Conservation (phyloP, 495 filamentous ascomycete species). For the Aspergillus conjunctus region DNA sequence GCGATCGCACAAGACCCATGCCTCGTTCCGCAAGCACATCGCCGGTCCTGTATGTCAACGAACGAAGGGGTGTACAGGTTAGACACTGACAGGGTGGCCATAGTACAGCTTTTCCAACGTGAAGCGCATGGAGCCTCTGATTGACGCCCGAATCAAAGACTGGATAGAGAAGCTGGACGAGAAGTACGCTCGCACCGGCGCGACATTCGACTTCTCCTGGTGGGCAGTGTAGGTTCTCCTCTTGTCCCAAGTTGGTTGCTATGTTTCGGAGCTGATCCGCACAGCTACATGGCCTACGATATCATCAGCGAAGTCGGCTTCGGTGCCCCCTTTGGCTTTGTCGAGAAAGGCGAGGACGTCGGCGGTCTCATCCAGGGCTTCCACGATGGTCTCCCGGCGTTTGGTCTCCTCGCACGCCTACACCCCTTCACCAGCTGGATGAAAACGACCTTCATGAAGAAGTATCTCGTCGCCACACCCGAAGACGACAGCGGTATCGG, state of each 20-base stretch:
- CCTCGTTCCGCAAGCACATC: conserved; percentile 47
- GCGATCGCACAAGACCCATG: conserved; percentile 50
- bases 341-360: conserved; percentile 59
- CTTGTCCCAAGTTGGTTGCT: no score
- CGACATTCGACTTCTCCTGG: conserved; percentile 53
- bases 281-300: conserved; percentile 59
- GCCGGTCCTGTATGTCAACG: conserved; percentile 39
- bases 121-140: conserved; percentile 55
- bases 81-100: conserved; percentile 22
- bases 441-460: conserved; percentile 55
- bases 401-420: conserved; percentile 52
- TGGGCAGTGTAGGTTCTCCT: conserved; percentile 55
- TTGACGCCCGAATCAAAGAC: conserved; percentile 46
- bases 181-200: conserved; percentile 43
- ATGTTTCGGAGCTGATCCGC: conserved; percentile 14
- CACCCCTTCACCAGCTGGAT: conserved; percentile 57
- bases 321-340: conserved; percentile 62
- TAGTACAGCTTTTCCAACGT: conserved; percentile 55
- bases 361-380: conserved; percentile 56
- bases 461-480: conserved; percentile 55
- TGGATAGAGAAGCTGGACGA: conserved; percentile 49
- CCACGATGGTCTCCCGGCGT: conserved; percentile 50
- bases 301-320: conserved; percentile 66
- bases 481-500: conserved; percentile 51
- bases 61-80: no score